These are phyloP conservation scores for Tolypocladium cylindrosporum DNA, from an alignment of 2,329 filamentous ascomycete genomes.

Conservation along the genomic window DNA sequence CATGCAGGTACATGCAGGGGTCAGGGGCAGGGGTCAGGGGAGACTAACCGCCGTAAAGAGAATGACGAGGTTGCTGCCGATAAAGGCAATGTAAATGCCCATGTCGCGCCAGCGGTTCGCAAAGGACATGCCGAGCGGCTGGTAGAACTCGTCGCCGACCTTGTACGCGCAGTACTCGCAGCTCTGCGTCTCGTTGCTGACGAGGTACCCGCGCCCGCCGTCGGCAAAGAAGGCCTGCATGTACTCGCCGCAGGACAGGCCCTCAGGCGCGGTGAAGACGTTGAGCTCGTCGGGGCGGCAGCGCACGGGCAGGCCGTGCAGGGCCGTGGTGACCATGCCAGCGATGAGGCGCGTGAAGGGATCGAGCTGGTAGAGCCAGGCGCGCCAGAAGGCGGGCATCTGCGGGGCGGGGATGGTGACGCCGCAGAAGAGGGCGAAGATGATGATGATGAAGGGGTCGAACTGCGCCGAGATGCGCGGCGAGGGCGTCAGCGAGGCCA, in stretches of 20 bases:
- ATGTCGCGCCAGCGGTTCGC: conserved; percentile 69
- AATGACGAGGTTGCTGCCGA: conserved; percentile 66
- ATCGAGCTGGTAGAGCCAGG: conserved; percentile 74
- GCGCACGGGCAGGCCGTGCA: conserved; percentile 53
- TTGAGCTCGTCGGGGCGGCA: conserved; percentile 57
- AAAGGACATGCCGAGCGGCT: conserved; percentile 55
- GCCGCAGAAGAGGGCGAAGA: conserved; percentile 79
- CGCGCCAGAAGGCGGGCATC: conserved; percentile 70
- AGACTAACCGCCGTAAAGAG: conserved; percentile 41
- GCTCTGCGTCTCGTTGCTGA: conserved; percentile 50
- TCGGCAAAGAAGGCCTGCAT: conserved; percentile 59
- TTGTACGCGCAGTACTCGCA: conserved; percentile 80
- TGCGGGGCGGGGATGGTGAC: conserved; percentile 70
- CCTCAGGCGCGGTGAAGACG: conserved; percentile 54
- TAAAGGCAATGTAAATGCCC: conserved; percentile 67
- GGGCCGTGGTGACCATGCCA: conserved; percentile 69
- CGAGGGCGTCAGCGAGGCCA: conserved; percentile 68
- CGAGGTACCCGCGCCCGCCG: conserved; percentile 64
- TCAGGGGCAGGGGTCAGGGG: background rate
- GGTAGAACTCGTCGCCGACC: conserved; percentile 72
- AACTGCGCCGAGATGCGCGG: conserved; percentile 71
- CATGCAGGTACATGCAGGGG: no score
- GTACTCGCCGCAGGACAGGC: conserved; percentile 64
- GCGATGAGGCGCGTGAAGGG: conserved; percentile 75
- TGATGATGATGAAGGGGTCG: conserved; percentile 75